Conservation (phyloP, 73 alveolate genomes). For the Symbiodinium natans region DNA sequence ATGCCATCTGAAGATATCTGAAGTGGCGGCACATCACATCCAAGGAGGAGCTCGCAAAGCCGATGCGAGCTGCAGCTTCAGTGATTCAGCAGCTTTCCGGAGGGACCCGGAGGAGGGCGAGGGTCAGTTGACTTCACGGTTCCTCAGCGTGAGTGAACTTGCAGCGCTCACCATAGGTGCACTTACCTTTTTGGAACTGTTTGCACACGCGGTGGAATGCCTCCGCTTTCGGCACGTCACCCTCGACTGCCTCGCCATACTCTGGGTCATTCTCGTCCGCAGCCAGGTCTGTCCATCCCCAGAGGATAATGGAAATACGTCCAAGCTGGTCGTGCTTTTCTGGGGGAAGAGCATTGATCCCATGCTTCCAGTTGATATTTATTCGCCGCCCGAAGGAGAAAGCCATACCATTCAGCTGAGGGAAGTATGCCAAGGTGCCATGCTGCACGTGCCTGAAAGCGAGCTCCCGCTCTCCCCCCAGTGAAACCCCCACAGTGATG, state of each 20-base stretch:
- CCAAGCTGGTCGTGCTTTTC: slow-evolving; percentile 65
- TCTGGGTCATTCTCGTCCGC: slow-evolving; percentile 5
- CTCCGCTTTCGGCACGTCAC: slow-evolving; percentile 60
- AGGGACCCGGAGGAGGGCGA: too few species aligned
- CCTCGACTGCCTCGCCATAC: background rate
- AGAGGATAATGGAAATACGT: slow-evolving; percentile 65
- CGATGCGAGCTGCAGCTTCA: too few species aligned
- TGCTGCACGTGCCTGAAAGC: slow-evolving; percentile 63
- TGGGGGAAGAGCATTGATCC: slow-evolving; percentile 87
- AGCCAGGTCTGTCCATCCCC: slow-evolving; percentile 83
- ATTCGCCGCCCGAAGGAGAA: slow-evolving; percentile 82
- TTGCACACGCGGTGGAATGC: slow-evolving; percentile 42
- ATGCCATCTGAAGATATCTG: too few species aligned
- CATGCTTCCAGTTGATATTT: slow-evolving; percentile 93
- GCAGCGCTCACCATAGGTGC: slow-evolving; percentile 91
- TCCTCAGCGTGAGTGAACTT: slow-evolving; percentile 44
- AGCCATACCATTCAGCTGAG: slow-evolving; percentile 82
- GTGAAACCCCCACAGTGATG: slow-evolving; percentile 82
- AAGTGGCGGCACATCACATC: too few species aligned
- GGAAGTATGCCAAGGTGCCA: slow-evolving; percentile 79
- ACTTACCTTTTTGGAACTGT: slow-evolving; percentile 83
- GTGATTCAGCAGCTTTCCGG: too few species aligned
- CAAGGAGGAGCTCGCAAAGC: too few species aligned
- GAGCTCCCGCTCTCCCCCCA: slow-evolving; percentile 82
- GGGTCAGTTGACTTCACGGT: too few species aligned